phyloP scores from a whole-genome alignment of 345 rosid genomes.

The Dovyalis caffra region DNA sequence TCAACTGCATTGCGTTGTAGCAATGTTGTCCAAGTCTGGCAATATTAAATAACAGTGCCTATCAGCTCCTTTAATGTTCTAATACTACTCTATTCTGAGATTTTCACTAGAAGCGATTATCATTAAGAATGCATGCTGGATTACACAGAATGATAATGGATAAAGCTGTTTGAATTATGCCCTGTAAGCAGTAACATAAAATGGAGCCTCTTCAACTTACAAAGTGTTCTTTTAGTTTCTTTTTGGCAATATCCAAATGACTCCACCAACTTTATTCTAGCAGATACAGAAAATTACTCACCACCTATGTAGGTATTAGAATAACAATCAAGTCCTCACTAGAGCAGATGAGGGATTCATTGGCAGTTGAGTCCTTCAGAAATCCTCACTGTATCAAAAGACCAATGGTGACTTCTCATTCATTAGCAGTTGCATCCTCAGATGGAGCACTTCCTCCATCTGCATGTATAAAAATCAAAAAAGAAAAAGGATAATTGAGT shows the following conservation, averaged over 20 bases:
- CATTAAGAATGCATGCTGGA: background rate
- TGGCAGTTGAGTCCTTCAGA: constrained; percentile 13
- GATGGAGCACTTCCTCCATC: constrained; percentile 63
- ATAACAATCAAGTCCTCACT: constrained; percentile 31
- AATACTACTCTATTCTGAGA: background rate
- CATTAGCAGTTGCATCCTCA: constrained; percentile 38
- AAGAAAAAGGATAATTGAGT: background rate
- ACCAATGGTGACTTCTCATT: constrained; percentile 2
- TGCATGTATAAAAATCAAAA: too few species aligned
- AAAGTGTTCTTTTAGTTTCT: constrained; percentile 19
- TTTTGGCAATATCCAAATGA: constrained; percentile 18
- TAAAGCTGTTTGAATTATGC: constrained; percentile 2
- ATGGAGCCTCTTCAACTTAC: constrained; percentile 11
- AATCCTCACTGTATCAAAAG: constrained; percentile 18
- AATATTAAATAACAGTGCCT: background rate
- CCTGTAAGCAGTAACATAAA: background rate
- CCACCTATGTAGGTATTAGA: constrained; percentile 31
- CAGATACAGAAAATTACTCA: constrained; percentile 27
- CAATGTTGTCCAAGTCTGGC: background rate
- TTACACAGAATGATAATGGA: background rate
- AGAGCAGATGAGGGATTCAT: constrained; percentile 26
- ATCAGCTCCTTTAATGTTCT: background rate
- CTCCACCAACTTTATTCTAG: constrained; percentile 32
- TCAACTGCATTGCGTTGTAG: background rate
- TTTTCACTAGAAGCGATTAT: background rate